A percentile compares a stretch with the other conserved stretches of the same genome.
Evolutionary conservation across 2,329 filamentous ascomycete species (phyloP).

Genomic region (Neofusicoccum sp.): DNA sequence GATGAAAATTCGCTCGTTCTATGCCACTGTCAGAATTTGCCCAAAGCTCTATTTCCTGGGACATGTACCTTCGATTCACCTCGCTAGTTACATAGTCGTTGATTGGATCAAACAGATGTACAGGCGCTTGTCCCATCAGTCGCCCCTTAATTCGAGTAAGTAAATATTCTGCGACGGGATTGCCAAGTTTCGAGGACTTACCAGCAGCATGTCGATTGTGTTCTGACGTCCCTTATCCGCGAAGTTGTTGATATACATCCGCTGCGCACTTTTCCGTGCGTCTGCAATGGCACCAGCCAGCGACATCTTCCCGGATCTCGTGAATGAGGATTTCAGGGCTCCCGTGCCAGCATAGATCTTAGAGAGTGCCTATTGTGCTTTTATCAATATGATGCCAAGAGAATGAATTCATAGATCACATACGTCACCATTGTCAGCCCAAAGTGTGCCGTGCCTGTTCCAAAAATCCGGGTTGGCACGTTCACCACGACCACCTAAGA

Average conservation of each 20-base stretch:
- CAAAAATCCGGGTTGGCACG: constrained; percentile 79
- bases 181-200: background rate
- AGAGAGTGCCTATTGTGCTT: constrained; percentile 60
- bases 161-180: background rate
- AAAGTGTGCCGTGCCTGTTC: constrained; percentile 87
- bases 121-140: constrained; percentile 78
- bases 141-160: constrained; percentile 55
- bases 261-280: constrained; percentile 88
- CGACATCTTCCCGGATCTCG: constrained; percentile 92
- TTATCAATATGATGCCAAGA: background rate
- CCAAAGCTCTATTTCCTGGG: background rate
- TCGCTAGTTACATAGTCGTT: constrained; percentile 87
- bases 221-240: constrained; percentile 90
- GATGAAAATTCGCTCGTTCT: constrained; percentile 73
- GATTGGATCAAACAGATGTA: constrained; percentile 89
- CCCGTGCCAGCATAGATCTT: constrained; percentile 97
- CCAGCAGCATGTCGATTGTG: constrained; percentile 87
- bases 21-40: constrained; percentile 25
- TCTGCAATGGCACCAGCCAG: constrained; percentile 92
- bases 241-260: constrained; percentile 97
- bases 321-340: constrained; percentile 93
- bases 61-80: constrained; percentile 59
- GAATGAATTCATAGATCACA: background rate
- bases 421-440: constrained; percentile 94
- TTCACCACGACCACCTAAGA: constrained; percentile 72